Conservation (phyloP, 768 basidiomycete species). For the Trametes sanguinea region DNA sequence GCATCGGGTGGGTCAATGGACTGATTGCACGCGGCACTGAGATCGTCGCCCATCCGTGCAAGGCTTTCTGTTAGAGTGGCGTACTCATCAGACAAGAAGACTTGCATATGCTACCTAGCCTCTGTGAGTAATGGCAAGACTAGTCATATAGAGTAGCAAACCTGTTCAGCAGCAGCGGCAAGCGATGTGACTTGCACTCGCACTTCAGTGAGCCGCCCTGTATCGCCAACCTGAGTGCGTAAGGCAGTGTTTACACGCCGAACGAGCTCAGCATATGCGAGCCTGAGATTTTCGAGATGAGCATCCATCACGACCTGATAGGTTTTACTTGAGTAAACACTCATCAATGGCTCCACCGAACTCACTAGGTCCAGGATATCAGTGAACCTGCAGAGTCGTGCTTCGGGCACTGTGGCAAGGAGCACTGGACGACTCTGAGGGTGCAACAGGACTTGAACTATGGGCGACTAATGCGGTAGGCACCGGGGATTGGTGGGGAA, state of each 20-base stretch:
- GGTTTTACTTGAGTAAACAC: too few species aligned
- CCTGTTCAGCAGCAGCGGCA: conserved; percentile 1
- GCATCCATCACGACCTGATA: too few species aligned
- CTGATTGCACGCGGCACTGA: conserved; percentile 3
- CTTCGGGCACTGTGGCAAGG: too few species aligned
- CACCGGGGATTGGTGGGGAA: too few species aligned
- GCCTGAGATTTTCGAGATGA: conserved; percentile 1
- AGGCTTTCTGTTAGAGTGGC: neutral
- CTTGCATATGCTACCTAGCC: conserved; percentile 8
- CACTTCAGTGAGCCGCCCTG: neutral
- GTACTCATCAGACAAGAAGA: conserved; percentile 4
- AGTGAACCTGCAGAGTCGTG: too few species aligned
- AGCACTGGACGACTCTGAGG: too few species aligned
- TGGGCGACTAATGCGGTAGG: too few species aligned
- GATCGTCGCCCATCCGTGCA: neutral
- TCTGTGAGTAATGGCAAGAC: neutral
- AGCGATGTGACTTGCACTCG: conserved; percentile 5
- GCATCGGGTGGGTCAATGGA: conserved; percentile 2
- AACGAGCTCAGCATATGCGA: neutral
- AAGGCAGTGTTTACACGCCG: conserved; percentile 4
- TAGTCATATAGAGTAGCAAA: neutral
- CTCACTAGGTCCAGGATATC: too few species aligned
- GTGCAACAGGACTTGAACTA: too few species aligned
- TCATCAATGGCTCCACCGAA: too few species aligned
- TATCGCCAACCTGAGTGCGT: conserved; percentile 11